Conservation (phyloP, 1,139 yeast species). For the Nematodospora anomalae region DNA sequence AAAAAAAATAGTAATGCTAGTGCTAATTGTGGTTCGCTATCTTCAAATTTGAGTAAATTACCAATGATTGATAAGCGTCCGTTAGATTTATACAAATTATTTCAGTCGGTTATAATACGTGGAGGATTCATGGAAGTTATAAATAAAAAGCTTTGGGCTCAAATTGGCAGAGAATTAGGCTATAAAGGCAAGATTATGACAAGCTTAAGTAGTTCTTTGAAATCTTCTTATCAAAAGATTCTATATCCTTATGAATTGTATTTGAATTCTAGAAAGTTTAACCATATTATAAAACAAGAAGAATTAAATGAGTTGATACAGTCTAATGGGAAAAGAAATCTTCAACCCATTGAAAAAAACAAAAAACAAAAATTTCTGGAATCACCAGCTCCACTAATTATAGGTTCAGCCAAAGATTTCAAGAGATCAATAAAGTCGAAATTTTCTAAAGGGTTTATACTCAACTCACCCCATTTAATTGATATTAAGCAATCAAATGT, state of each 20-base stretch:
- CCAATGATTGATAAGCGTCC: constrained; percentile 61
- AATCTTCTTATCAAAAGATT: constrained; percentile 51
- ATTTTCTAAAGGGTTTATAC: constrained; percentile 48
- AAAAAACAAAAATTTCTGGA: constrained; percentile 9
- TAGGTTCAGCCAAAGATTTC: constrained; percentile 49
- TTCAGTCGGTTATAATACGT: constrained; percentile 50
- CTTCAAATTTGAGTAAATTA: constrained; percentile 18
- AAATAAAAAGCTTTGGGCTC: constrained; percentile 59
- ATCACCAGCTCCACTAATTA: constrained; percentile 26
- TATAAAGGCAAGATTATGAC: constrained; percentile 60
- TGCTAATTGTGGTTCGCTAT: constrained; percentile 1
- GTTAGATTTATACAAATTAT: constrained; percentile 53
- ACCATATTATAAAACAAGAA: constrained; percentile 5
- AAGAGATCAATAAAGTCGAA: constrained; percentile 46
- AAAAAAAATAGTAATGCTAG: constrained; percentile 1
- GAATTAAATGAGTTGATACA: constrained; percentile 2
- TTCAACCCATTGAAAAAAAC: constrained; percentile 8
- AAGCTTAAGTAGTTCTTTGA: constrained; percentile 66
- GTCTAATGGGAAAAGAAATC: constrained; percentile 12
- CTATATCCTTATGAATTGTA: constrained; percentile 35
- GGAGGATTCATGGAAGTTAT: constrained; percentile 63
- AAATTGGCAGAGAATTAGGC: constrained; percentile 74
- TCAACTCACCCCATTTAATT: constrained; percentile 42
- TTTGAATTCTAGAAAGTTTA: constrained; percentile 19
- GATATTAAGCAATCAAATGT: constrained; percentile 33